Evolutionary conservation across 2,329 filamentous ascomycete genomes (phyloP).

Genomic region (Hirsutella rhossiliensis): DNA sequence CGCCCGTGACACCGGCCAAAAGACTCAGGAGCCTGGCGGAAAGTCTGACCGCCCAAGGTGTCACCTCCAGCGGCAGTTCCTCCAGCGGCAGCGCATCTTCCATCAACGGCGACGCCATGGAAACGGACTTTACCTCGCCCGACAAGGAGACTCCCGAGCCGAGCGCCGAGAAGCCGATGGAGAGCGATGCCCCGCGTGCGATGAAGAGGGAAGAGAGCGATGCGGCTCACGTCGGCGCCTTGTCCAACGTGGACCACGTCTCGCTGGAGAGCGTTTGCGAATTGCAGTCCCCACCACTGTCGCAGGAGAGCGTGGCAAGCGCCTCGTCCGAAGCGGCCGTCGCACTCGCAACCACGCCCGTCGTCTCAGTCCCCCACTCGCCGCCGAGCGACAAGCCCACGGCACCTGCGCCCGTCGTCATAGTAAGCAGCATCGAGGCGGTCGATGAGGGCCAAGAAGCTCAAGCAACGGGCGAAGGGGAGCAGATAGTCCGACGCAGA

Average conservation of each 20-base stretch:
- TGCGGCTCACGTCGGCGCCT: conserved; percentile 2
- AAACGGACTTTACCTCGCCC: conserved; percentile 37
- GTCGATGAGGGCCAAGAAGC: conserved; percentile 5
- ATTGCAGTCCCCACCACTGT: conserved; percentile 12
- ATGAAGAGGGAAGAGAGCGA: conserved; percentile 4
- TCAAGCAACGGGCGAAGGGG: conserved; percentile 1
- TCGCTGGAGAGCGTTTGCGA: conserved; percentile 18
- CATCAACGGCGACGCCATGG: conserved; percentile 15
- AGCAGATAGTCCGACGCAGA: conserved; percentile 14
- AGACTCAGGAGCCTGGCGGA: conserved; percentile 24
- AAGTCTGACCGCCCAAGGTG: conserved; percentile 13
- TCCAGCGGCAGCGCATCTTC: conserved; percentile 14
- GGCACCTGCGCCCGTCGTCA: not conserved
- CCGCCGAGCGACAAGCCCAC: not conserved
- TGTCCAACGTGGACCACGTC: conserved; percentile 10
- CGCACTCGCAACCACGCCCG: conserved; percentile 1
- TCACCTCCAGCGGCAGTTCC: conserved; percentile 27
- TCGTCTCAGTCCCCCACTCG: not conserved
- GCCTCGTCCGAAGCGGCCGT: not conserved
- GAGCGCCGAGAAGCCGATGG: conserved; percentile 14
- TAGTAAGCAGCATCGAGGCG: conserved; percentile 14
- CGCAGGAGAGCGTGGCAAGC: not conserved
- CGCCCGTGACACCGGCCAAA: conserved; percentile 44
- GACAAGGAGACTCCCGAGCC: conserved; percentile 33
- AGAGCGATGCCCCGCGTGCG: not conserved